Conservation (phyloP, 805 yeast genomes). For the Maudiozyma saulgeensis region DNA sequence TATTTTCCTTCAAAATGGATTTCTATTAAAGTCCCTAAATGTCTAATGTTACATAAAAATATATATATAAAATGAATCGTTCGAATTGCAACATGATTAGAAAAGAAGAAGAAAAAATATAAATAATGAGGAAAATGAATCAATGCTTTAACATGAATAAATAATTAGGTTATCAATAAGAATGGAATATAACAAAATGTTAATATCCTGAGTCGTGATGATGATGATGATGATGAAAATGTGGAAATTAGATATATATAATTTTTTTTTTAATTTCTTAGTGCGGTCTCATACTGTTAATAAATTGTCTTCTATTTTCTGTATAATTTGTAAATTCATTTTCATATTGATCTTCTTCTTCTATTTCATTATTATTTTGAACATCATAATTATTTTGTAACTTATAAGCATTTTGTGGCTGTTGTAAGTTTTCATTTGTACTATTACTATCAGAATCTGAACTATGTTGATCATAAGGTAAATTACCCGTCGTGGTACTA, state of each 20-base stretch:
- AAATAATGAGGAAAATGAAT: background rate
- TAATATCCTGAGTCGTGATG: too few species aligned
- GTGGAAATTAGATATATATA: background rate
- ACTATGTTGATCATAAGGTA: background rate
- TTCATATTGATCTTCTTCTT: slow-evolving; percentile 38
- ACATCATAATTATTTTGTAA: slow-evolving; percentile 6
- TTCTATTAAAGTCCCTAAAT: background rate
- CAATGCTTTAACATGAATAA: background rate
- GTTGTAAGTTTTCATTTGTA: background rate
- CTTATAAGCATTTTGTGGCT: background rate
- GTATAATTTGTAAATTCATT: slow-evolving; percentile 39
- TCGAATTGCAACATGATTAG: too few species aligned
- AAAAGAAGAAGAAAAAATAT: background rate
- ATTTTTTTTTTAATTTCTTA: slow-evolving; percentile 5
- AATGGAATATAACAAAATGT: too few species aligned
- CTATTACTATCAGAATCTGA: background rate
- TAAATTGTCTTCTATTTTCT: slow-evolving; percentile 34
- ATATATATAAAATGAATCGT: background rate
- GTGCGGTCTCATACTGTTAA: slow-evolving; percentile 34
- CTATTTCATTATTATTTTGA: slow-evolving; percentile 21
- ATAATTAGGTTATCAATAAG: background rate
- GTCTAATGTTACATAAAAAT: background rate
- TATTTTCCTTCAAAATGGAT: background rate
- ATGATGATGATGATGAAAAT: background rate
- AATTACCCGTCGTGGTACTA: background rate